Evolutionary conservation across 2,329 filamentous ascomycete species (phyloP), one percentile per base, ranked within the genome.

Genomic region (Teratosphaeria nubilosa): DNA sequence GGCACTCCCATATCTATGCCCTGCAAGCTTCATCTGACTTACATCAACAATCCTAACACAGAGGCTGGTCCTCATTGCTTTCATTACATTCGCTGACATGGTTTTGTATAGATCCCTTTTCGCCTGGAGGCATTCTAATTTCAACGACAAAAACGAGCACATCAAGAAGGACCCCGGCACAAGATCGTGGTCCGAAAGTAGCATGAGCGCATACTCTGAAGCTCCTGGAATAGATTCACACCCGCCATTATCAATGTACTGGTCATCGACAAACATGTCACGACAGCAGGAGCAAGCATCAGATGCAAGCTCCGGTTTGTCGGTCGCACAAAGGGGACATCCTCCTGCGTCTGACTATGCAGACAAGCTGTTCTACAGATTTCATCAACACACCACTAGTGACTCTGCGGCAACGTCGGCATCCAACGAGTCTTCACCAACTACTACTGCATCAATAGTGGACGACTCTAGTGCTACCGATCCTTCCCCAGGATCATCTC

Each of bases 351-450:
- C 60, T 30, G 63, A 65, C 10, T 67, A 66, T 57, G 48, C 58
- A 24, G 66, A 68, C 25, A 64, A 65, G 25, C 55, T 63, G 14
- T 65, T 66, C 51, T 62, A 62, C 27, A 66, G 63, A 57, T 69
- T 66, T 54, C 88, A 90, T 74, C 84, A 86, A 68, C 87, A 89
- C 71, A 81, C 85, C 70, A 83, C 89, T 70, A 90, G 87, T 75
- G 86, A 84, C n/a, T 91, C 86, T 7, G 90, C 87, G 2, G 81
- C 81, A 11, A 52, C 53, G 57, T 89, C 88, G 16, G 90, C 89
- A 63, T 97, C 94, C 1, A 89, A 89, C 50, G 91, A 96, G 69
- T 96, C 92, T 24, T 97, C 92, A 9, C 94, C 94, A 1, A 97
- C 92, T 7, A 96, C 91, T 3, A 96, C 92, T 1, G 83, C 94